phyloP scores from a whole-genome alignment of 805 yeast genomes.

The Metschnikowia orientalis region DNA sequence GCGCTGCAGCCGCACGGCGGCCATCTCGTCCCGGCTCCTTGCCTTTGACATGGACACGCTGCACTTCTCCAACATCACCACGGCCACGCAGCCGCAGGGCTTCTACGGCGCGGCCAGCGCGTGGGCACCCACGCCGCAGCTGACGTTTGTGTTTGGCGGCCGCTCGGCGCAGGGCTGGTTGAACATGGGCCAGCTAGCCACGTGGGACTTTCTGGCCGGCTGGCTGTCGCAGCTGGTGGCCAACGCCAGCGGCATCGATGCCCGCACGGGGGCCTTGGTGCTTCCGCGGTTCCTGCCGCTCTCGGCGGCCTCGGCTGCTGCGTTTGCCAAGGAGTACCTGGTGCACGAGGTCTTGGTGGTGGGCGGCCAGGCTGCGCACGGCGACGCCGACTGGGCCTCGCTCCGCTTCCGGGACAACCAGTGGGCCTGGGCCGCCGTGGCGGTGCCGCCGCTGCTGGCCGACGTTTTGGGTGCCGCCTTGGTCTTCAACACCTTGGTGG shows the following conservation, averaged over 20 bases:
- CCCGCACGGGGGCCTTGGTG: conserved; percentile 50
- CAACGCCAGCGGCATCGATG: conserved; percentile 34
- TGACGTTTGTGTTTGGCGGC: conserved; percentile 64
- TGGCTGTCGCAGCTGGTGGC: conserved; percentile 55
- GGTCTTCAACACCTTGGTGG: conserved; percentile 47
- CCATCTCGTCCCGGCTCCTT: conserved; percentile 40
- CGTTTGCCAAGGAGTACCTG: conserved; percentile 30
- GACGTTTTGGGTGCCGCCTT: conserved; percentile 48
- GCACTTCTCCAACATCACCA: conserved; percentile 36
- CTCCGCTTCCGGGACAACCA: conserved; percentile 30
- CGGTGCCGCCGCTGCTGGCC: conserved; percentile 15
- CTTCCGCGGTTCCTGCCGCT: conserved; percentile 48
- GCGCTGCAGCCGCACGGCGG: conserved; percentile 18
- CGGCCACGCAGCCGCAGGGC: conserved; percentile 51
- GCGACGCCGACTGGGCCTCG: conserved; percentile 39
- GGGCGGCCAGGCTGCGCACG: conserved; percentile 52
- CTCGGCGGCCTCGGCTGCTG: conserved; percentile 19
- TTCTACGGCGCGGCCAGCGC: conserved; percentile 50
- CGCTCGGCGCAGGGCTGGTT: conserved; percentile 61
- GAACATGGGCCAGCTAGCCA: conserved; percentile 65
- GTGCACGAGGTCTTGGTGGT: conserved; percentile 46
- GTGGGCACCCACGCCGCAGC: conserved; percentile 42
- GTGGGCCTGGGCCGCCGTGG: conserved; percentile 37
- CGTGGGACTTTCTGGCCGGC: conserved; percentile 61
- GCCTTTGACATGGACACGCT: conserved; percentile 36